Percentiles rank a stretch among this genome's conserved stretches.
Evolutionary conservation across 331 rosid genomes (phyloP).

Genomic region (Stylosanthes scabra): DNA sequence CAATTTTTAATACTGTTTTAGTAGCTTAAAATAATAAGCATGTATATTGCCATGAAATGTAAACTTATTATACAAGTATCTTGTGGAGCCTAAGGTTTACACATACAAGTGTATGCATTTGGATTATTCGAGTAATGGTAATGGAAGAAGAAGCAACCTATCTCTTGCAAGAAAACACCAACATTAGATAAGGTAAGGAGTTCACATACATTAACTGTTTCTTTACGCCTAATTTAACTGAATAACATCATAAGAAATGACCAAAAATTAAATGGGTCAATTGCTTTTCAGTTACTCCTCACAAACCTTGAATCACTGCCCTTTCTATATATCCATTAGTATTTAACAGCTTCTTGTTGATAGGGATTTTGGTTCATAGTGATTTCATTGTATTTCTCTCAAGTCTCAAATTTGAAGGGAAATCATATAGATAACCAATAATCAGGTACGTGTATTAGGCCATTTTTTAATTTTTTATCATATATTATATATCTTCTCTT

Average conservation of each 20-base stretch:
- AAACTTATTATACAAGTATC: too few relatives aligned
- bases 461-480: background rate
- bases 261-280: background rate
- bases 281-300: constrained; percentile 9
- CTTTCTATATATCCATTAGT: background rate
- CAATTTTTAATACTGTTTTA: too few relatives aligned
- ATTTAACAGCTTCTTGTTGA: too few relatives aligned
- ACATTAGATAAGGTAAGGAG: background rate
- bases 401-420: background rate
- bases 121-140: too few relatives aligned
- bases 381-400: background rate
- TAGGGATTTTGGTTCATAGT: too few relatives aligned
- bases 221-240: background rate
- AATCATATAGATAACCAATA: background rate
- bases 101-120: too few relatives aligned
- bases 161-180: constrained; percentile 20
- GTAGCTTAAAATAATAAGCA: too few relatives aligned
- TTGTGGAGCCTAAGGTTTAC: too few relatives aligned
- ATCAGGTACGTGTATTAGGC: constrained; percentile 16
- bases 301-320: too few relatives aligned
- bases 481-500: too few relatives aligned
- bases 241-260: background rate
- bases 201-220: background rate
- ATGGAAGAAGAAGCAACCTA: background rate
- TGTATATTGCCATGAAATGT: too few relatives aligned